Conservation (phyloP, 176 grass and related monocot genomes). For the Hordeum vulgare region MorexV3_pseudomolecules_assembly NC_058518.1:418772957-418773456, state of each 20-base stretch:
- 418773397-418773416: slow-evolving; percentile 55
- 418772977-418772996: slow-evolving; percentile 18
- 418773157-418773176: not conserved
- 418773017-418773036: not conserved
- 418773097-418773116: not conserved
- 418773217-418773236: not conserved
- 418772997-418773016: not conserved
- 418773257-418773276: not conserved
- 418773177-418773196: not conserved
- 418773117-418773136: not conserved
- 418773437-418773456: slow-evolving; percentile 62
- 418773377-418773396: slow-evolving; percentile 74
- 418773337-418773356: slow-evolving; percentile 42
- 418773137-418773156: not conserved
- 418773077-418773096: not conserved
- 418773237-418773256: not conserved
- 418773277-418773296: not conserved
- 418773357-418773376: slow-evolving; percentile 62
- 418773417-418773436: slow-evolving; percentile 65
- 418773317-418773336: slow-evolving; percentile 25
- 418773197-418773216: not conserved
- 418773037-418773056: not conserved
- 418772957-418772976: not conserved
- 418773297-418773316: not conserved
- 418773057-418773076: not conserved